Evolutionary conservation across 805 yeast genomes (phyloP), one percentile per base, ranked within the genome.

Genomic region (Yarrowia osloensis): DNA sequence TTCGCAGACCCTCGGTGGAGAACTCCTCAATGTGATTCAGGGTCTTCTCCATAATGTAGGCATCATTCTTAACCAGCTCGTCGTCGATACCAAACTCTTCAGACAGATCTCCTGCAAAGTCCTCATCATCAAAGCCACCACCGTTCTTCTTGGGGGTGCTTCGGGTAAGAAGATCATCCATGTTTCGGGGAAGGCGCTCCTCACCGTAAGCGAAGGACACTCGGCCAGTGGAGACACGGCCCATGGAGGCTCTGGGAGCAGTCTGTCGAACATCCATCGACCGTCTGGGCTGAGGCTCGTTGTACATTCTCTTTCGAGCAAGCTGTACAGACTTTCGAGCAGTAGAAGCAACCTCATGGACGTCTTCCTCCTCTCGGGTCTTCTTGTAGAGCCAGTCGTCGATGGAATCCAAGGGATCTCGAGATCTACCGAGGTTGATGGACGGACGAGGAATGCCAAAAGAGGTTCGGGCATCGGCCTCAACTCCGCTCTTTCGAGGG

Each of bases 1-100:
- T 95, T 74, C 99, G 84, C 68, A 95, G 80, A 1, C 99, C 99
- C 70, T 94, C 98, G 0, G 96, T 89, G 0, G 98, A 92, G 77
- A 93, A 95, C 68, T 91, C 96, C 71, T 95, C 98, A 68, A 95
- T 85, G 70, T 96, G 97, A 71, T 91, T 90, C 67, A 96, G 79
- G 0, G 98, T 94, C 70, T 85, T 86, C 74, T 92, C 97, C 42
- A 93, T 74, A 4, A 94, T 80, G 73, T 85, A 90, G 70, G 87
- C 91, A 17, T 91, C 96, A 72, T 91, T 89, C 21, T 82, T 74
- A 11, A 90, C 80, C 24, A 90, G 74, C 31, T 80, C 81, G 61
- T 90, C 94, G 65, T 82, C 79, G 3, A 83, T 71, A 22, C 67
- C 70, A 39, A 67, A 52, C 29, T 65, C 67, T 5, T 28, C 22